Evolutionary conservation across 495 filamentous ascomycete genomes (phyloP).

Genomic region (Hypomontagnella monticulosa): DNA sequence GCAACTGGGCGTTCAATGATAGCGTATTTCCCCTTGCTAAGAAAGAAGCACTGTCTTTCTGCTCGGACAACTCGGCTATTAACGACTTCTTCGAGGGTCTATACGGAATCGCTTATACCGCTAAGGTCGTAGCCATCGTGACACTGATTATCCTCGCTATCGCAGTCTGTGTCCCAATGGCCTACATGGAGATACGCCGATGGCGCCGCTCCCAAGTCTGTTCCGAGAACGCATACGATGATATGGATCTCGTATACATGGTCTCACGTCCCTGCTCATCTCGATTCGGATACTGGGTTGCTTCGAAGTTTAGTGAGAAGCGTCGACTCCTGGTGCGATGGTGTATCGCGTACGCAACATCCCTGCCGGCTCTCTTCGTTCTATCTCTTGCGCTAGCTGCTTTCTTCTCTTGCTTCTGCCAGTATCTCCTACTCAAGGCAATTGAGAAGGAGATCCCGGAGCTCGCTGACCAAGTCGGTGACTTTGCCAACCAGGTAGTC

Average conservation of each 20-base stretch:
- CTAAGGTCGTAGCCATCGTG: constrained; percentile 77
- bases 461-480: constrained; percentile 77
- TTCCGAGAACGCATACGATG: constrained; percentile 70
- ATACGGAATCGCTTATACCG: constrained; percentile 64
- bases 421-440: constrained; percentile 77
- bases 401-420: constrained; percentile 83
- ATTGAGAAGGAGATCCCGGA: constrained; percentile 80
- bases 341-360: constrained; percentile 87
- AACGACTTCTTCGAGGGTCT: constrained; percentile 85
- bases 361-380: constrained; percentile 84
- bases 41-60: constrained; percentile 86
- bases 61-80: constrained; percentile 83
- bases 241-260: constrained; percentile 90
- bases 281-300: constrained; percentile 73
- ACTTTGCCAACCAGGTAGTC: constrained; percentile 85
- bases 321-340: constrained; percentile 79
- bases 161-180: constrained; percentile 78
- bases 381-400: constrained; percentile 87
- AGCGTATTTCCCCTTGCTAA: constrained; percentile 79
- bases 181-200: constrained; percentile 78
- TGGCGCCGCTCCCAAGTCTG: constrained; percentile 78
- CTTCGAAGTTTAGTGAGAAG: constrained; percentile 73
- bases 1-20: constrained; percentile 78
- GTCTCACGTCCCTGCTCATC: constrained; percentile 80
- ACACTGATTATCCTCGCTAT: constrained; percentile 75